Conservation (phyloP, 2,329 filamentous ascomycete species). For the Neofusicoccum ribis region DNA sequence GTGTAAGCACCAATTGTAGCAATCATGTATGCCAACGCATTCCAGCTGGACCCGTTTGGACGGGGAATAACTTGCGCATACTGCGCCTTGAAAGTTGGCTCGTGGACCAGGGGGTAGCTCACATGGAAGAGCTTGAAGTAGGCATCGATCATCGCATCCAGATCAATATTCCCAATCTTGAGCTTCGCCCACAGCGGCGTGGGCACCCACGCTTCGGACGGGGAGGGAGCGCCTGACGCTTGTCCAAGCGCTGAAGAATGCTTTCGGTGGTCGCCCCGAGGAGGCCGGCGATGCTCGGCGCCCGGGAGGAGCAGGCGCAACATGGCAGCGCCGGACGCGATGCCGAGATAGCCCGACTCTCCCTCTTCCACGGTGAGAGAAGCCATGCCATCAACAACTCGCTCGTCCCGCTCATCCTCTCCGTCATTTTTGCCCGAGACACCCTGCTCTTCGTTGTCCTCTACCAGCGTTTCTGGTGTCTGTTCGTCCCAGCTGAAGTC, state of each 20-base stretch:
- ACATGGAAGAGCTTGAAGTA: conserved; percentile 51
- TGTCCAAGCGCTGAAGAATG: neutral
- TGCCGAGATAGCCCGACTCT: conserved; percentile 49
- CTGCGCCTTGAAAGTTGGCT: conserved; percentile 49
- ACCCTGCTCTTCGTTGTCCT: conserved; percentile 17
- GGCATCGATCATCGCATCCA: conserved; percentile 37
- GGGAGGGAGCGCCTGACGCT: neutral
- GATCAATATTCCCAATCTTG: neutral
- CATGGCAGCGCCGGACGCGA: conserved; percentile 49
- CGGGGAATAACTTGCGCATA: conserved; percentile 47
- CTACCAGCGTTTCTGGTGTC: neutral
- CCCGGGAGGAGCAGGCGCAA: conserved; percentile 35
- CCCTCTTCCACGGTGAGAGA: conserved; percentile 33
- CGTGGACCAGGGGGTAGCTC: conserved; percentile 51
- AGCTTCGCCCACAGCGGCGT: conserved; percentile 7
- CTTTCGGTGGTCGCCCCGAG: conserved; percentile 17
- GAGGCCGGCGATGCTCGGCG: conserved; percentile 11
- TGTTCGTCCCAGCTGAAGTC: conserved; percentile 33
- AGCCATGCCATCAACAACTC: conserved; percentile 33
- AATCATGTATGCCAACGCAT: conserved; percentile 48
- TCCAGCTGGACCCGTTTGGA: conserved; percentile 45
- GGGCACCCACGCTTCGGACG: neutral
- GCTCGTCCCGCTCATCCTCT: conserved; percentile 22
- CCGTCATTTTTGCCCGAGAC: conserved; percentile 13
- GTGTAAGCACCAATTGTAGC: conserved; percentile 48